phyloP scores from a whole-genome alignment of 768 basidiomycete genomes.

The Mycena belliarum region DNA sequence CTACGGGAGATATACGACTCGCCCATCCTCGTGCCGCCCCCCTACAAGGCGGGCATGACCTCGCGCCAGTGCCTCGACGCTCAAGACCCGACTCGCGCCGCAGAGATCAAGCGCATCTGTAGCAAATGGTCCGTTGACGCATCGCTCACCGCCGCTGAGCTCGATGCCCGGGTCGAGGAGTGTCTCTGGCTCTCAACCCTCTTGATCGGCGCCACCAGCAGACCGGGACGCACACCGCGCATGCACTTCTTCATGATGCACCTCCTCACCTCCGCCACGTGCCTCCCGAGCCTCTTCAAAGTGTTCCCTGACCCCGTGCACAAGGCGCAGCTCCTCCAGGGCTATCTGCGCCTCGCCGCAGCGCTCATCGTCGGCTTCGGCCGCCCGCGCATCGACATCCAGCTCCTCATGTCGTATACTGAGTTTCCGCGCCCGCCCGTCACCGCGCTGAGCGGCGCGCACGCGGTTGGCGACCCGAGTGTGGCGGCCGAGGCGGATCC shows the following conservation, averaged over 20 bases:
- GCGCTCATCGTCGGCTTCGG: slow-evolving; percentile 36
- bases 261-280: slow-evolving; percentile 39
- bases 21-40: slow-evolving; percentile 46
- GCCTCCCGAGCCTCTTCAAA: slow-evolving; percentile 37
- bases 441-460: background rate
- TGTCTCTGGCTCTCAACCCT: slow-evolving; percentile 37
- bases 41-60: slow-evolving; percentile 46
- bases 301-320: slow-evolving; percentile 24
- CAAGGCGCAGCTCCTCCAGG: slow-evolving; percentile 35
- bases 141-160: slow-evolving; percentile 10
- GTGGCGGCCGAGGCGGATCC: slow-evolving; percentile 30
- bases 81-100: slow-evolving; percentile 29
- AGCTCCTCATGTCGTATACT: slow-evolving; percentile 39
- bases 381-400: slow-evolving; percentile 25
- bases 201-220: slow-evolving; percentile 38
- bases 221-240: slow-evolving; percentile 35
- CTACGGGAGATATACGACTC: slow-evolving; percentile 54
- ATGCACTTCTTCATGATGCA: slow-evolving; percentile 48
- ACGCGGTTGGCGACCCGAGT: slow-evolving; percentile 28
- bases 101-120: slow-evolving; percentile 37
- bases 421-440: slow-evolving; percentile 33
- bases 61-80: slow-evolving; percentile 27
- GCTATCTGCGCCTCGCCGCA: slow-evolving; percentile 32
- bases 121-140: slow-evolving; percentile 34
- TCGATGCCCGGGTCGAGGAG: slow-evolving; percentile 40